Conservation (phyloP, 108 stramenopile species). For the Nitzschia putrida region DNA sequence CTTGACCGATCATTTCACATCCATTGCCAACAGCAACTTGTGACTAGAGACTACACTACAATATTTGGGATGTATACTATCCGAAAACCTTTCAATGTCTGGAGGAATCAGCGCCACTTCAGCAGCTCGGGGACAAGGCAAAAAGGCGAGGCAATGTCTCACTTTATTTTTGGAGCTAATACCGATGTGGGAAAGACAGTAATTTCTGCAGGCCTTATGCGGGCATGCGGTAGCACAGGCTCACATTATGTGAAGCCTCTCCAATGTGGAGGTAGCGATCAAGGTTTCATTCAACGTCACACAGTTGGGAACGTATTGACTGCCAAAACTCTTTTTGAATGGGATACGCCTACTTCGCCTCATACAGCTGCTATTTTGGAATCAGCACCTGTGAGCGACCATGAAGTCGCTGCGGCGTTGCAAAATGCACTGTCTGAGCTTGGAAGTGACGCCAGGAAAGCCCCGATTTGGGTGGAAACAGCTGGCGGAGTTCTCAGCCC, state of each 20-base stretch:
- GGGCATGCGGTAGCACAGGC: conserved; percentile 28
- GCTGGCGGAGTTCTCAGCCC: conserved; percentile 89
- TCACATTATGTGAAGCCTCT: conserved; percentile 92
- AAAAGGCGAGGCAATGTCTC: conserved; percentile 20
- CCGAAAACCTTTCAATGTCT: too few species aligned
- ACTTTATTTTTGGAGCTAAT: conserved; percentile 94
- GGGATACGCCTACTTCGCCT: conserved; percentile 88
- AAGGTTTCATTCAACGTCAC: conserved; percentile 56
- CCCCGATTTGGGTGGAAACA: conserved; percentile 66
- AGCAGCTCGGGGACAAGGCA: background rate
- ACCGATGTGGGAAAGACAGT: conserved; percentile 97
- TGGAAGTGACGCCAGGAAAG: background rate
- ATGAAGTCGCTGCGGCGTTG: conserved; percentile 62
- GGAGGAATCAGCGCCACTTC: too few species aligned
- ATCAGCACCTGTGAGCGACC: conserved; percentile 68
- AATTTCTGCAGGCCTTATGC: conserved; percentile 81
- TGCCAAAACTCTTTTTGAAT: conserved; percentile 74
- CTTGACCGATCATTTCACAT: too few species aligned
- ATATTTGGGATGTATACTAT: too few species aligned
- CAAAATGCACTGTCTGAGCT: conserved; percentile 20
- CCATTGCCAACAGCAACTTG: background rate
- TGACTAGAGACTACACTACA: too few species aligned
- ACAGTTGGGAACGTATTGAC: conserved; percentile 23
- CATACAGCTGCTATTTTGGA: conserved; percentile 83
- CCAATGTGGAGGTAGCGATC: conserved; percentile 89